phyloP scores from a whole-genome alignment of 345 rosid genomes.

The Moricandia arvensis region DNA sequence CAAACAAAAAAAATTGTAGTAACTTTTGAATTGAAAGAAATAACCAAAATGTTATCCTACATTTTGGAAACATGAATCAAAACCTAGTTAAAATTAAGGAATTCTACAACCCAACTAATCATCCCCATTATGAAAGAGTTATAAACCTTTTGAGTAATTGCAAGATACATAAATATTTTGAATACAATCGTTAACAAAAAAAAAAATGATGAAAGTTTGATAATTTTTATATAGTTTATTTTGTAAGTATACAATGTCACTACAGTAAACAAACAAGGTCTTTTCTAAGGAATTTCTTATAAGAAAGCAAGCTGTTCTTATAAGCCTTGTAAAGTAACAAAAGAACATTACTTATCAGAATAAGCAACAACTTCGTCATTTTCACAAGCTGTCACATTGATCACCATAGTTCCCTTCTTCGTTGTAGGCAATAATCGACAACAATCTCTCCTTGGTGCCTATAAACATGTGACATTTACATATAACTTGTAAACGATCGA shows the following conservation, averaged over 20 bases:
- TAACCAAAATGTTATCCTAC: too few species aligned
- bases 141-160: background rate
- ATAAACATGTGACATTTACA: background rate
- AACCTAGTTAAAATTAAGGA: too few species aligned
- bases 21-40: too few species aligned
- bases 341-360: conserved; percentile 27
- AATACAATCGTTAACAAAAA: background rate
- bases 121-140: too few species aligned
- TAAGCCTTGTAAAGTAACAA: background rate
- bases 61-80: too few species aligned
- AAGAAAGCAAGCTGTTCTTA: background rate
- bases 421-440: conserved; percentile 43
- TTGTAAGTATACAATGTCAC: background rate
- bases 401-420: conserved; percentile 37
- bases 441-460: conserved; percentile 57
- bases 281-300: background rate
- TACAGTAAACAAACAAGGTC: background rate
- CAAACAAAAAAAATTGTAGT: too few species aligned
- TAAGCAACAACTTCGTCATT: conserved; percentile 44
- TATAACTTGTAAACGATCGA: background rate
- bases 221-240: background rate
- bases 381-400: conserved; percentile 47
- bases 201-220: background rate
- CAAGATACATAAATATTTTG: background rate
- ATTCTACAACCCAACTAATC: too few species aligned